Evolutionary conservation across 768 basidiomycete species (phyloP).

Genomic region (Xerocomus spinulosus): DNA sequence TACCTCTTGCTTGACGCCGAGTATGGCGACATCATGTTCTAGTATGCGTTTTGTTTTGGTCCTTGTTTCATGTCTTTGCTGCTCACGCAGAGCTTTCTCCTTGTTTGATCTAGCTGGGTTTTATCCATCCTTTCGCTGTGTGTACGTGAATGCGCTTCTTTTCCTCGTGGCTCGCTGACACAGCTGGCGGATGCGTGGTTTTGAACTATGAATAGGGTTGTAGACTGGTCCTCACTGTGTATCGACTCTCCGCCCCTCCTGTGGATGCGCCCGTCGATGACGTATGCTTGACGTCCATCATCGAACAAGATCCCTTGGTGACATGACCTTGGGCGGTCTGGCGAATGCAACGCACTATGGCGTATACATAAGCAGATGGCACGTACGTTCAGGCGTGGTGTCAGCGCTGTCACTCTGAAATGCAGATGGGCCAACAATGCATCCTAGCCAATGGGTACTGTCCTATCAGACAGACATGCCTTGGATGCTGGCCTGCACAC

Average conservation of each 20-base stretch:
- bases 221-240: constrained; percentile 3
- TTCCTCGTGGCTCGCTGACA: neutral
- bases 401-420: too few relatives aligned
- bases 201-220: constrained; percentile 6
- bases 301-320: constrained; percentile 3
- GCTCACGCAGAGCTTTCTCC: neutral
- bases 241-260: neutral
- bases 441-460: too few relatives aligned
- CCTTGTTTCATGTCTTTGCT: neutral
- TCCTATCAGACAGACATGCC: too few relatives aligned
- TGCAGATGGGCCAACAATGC: too few relatives aligned
- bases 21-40: constrained; percentile 9
- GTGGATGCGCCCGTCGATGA: neutral
- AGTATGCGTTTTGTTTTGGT: constrained; percentile 1
- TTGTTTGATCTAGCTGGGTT: constrained; percentile 2
- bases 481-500: too few relatives aligned
- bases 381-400: too few relatives aligned
- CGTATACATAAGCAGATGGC: too few relatives aligned
- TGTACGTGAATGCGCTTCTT: neutral
- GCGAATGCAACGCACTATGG: too few relatives aligned
- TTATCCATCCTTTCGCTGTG: constrained; percentile 7
- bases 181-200: neutral
- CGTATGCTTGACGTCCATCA: neutral
- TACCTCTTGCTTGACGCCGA: constrained; percentile 5
- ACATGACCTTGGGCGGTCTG: too few relatives aligned